Evolutionary conservation across 805 yeast genomes (phyloP).

Genomic region (Torulaspora franciscae): DNA sequence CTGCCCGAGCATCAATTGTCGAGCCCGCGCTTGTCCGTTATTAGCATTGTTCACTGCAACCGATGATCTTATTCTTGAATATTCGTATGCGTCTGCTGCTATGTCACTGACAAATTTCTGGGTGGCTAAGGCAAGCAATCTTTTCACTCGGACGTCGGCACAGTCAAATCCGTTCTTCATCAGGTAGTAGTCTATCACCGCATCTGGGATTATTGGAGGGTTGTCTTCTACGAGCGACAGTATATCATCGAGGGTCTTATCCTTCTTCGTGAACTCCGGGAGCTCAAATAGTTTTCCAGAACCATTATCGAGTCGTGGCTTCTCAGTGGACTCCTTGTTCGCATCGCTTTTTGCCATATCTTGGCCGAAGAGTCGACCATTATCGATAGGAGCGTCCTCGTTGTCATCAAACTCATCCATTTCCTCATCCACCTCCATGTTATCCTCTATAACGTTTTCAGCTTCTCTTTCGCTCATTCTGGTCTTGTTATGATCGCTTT

Average conservation of each 20-base stretch:
- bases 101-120: conserved; percentile 92
- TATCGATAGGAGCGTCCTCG: conserved; percentile 31
- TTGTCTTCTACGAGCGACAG: conserved; percentile 86
- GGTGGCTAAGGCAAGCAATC: conserved; percentile 88
- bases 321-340: conserved; percentile 16
- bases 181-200: conserved; percentile 88
- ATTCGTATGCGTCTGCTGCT: conserved; percentile 95
- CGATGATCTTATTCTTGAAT: conserved; percentile 84
- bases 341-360: conserved; percentile 15
- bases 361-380: conserved; percentile 18
- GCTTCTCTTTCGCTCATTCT: conserved; percentile 10
- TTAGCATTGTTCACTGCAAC: conserved; percentile 80
- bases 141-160: conserved; percentile 68
- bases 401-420: conserved; percentile 37
- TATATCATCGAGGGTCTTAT: conserved; percentile 77
- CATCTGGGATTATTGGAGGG: conserved; percentile 95
- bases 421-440: conserved; percentile 27
- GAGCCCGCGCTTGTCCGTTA: conserved; percentile 80
- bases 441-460: conserved; percentile 8
- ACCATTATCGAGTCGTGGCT: conserved; percentile 26
- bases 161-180: conserved; percentile 81
- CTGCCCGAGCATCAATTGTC: conserved; percentile 68
- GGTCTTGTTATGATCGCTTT: neutral
- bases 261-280: conserved; percentile 70
- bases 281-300: conserved; percentile 42